A percentile compares a stretch with the other conserved stretches of the same genome.
These are phyloP conservation scores for Platanthera guangdongensis DNA, from an alignment of 106 monocot species.

Conservation along the genomic window DNA sequence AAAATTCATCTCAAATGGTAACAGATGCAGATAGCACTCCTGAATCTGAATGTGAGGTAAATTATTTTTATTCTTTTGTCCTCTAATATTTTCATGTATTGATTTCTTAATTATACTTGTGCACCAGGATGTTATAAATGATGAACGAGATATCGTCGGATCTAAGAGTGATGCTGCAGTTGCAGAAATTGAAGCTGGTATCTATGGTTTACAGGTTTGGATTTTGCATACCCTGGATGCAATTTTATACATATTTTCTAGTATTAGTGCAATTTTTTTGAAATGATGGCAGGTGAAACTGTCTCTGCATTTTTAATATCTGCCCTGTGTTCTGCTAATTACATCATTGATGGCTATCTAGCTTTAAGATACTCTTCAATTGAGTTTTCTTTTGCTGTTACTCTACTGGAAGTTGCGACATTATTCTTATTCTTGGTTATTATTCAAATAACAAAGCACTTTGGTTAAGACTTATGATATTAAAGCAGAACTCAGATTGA, in stretches of 20 bases:
- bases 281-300: background rate
- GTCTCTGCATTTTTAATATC: constrained; percentile 1
- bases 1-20: constrained; percentile 15
- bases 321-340: background rate
- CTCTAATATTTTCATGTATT: background rate
- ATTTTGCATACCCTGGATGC: background rate
- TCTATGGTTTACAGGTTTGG: constrained; percentile 89
- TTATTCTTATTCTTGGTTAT: background rate
- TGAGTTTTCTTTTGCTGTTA: background rate
- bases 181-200: constrained; percentile 83
- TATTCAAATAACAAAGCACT: background rate
- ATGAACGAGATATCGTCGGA: constrained; percentile 32
- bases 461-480: background rate
- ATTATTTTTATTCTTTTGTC: background rate
- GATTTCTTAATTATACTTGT: background rate
- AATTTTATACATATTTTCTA: background rate
- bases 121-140: constrained; percentile 37
- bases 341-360: background rate
- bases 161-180: constrained; percentile 58
- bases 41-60: constrained; percentile 44
- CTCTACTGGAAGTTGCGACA: background rate
- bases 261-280: background rate
- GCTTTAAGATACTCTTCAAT: background rate
- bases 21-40: constrained; percentile 23
- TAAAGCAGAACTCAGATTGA: background rate